Base-by-base conservation (phyloP, 345 rosid species). In the Euclidium syriacum region DNA sequence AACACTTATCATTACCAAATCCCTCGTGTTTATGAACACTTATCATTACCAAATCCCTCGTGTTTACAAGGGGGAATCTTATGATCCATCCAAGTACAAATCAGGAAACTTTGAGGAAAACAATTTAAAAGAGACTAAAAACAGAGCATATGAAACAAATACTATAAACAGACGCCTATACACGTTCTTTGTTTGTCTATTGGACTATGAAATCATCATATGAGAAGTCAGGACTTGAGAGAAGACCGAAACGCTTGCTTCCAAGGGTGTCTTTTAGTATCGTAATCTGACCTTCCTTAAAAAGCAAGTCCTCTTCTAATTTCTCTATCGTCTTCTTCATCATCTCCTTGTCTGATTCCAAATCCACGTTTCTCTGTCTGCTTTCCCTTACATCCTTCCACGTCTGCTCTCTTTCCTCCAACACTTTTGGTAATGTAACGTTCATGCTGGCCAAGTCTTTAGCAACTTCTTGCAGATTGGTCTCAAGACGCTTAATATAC, bases 281-380 rank as follows among this genome's bases (percentile, higher is more conserved):
- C 5, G 92, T 86, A 62, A 95, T 88, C 60, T 95, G 88, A 30
- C 99, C 96, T 82, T 90, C 99, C 57, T 86, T 90, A 64, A 80
- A 41, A 29, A 83, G 96, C 38, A 83, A 63, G 51, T 90, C 97
- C 56, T 95, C 97, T 34, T 95, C 97, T 38, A 90, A 75, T 49
- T 77, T 64, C 65, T 90, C 95, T 5, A 88, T 80, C 77, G 86
- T 88, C 78, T 78, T 87, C 78, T 80, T 95, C 77, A 95, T 62
- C 53, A 49, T 19, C 7, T 73, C 80, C 36, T 80, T 79, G 77
- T 95, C 96, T 2, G 84, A 80, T 73, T 83, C 82, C 77, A 95
- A 35, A 19, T 84, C 77, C 89, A 81, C 88, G 79, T 83, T 90
- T 66, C 73, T 74, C 77, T 90, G 87, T 24, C 78, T 83, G 70